phyloP scores from a whole-genome alignment of 495 filamentous ascomycete species.

The Penicillium chermesinum region DNA sequence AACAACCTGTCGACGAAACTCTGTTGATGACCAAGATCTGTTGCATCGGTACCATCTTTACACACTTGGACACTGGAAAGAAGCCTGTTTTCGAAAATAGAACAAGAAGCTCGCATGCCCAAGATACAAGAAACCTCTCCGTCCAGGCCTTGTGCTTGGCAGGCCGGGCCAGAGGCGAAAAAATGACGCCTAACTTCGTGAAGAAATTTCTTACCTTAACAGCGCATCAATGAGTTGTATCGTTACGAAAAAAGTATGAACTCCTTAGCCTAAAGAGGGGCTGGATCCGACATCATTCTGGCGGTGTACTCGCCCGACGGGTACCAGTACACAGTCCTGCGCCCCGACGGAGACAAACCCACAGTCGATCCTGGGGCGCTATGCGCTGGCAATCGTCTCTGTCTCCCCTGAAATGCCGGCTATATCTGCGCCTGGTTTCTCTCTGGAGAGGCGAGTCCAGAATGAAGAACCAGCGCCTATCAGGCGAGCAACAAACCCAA shows the following conservation, averaged over 20 bases:
- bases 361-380: not conserved
- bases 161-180: too few relatives aligned
- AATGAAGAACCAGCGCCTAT: not conserved
- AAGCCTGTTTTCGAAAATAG: too few relatives aligned
- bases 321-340: not conserved
- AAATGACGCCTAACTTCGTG: too few relatives aligned
- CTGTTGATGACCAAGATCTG: too few relatives aligned
- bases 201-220: too few relatives aligned
- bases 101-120: too few relatives aligned
- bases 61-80: too few relatives aligned
- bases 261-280: not conserved
- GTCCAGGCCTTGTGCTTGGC: too few relatives aligned
- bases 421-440: not conserved
- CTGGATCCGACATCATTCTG: constrained; percentile 19
- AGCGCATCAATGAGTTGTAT: not conserved
- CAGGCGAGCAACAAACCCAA: not conserved
- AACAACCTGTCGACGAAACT: too few relatives aligned
- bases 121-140: too few relatives aligned
- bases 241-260: not conserved
- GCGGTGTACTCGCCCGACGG: constrained; percentile 12
- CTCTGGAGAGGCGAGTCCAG: not conserved
- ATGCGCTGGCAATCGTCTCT: not conserved
- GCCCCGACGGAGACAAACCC: not conserved
- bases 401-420: not conserved
- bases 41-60: too few relatives aligned